Evolutionary conservation across 2,329 filamentous ascomycete genomes (phyloP).

Genomic region (Neophaeococcomyces aloes): DNA sequence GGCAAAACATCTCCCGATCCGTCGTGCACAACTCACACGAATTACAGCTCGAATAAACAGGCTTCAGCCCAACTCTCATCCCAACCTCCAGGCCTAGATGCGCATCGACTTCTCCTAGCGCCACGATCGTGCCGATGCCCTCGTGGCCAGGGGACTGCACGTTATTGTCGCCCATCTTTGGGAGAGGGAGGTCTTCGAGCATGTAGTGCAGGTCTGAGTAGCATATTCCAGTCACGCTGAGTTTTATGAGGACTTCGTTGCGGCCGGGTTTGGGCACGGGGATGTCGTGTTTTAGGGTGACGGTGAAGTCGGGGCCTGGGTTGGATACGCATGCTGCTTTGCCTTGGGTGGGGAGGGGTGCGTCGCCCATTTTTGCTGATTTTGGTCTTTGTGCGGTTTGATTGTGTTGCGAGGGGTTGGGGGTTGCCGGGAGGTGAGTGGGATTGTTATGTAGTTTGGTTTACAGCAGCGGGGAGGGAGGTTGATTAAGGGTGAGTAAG

Average conservation of each 20-base stretch:
- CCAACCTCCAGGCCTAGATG: constrained; percentile 20
- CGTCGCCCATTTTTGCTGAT: background rate
- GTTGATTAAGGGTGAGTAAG: too few species aligned
- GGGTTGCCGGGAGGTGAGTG: too few species aligned
- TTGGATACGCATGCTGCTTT: constrained; percentile 2
- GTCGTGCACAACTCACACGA: constrained; percentile 28
- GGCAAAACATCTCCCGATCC: constrained; percentile 12
- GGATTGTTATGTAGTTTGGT: too few species aligned
- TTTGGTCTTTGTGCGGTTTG: background rate
- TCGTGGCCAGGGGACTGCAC: constrained; percentile 34
- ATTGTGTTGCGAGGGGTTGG: background rate
- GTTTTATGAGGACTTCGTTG: constrained; percentile 44
- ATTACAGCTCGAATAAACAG: constrained; percentile 28
- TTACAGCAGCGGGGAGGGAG: too few species aligned
- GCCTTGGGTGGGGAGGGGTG: background rate
- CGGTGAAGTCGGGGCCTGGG: constrained; percentile 1
- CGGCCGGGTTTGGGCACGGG: background rate
- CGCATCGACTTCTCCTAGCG: constrained; percentile 27
- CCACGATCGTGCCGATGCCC: constrained; percentile 33
- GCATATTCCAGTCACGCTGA: constrained; percentile 50
- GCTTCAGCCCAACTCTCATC: constrained; percentile 28
- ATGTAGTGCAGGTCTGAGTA: constrained; percentile 50
- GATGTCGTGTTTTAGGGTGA: background rate
- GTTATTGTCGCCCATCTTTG: constrained; percentile 9
- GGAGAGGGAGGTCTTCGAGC: constrained; percentile 17